Base-by-base conservation (phyloP, 2,329 filamentous ascomycete genomes). In the Ophiostoma australiae region DNA sequence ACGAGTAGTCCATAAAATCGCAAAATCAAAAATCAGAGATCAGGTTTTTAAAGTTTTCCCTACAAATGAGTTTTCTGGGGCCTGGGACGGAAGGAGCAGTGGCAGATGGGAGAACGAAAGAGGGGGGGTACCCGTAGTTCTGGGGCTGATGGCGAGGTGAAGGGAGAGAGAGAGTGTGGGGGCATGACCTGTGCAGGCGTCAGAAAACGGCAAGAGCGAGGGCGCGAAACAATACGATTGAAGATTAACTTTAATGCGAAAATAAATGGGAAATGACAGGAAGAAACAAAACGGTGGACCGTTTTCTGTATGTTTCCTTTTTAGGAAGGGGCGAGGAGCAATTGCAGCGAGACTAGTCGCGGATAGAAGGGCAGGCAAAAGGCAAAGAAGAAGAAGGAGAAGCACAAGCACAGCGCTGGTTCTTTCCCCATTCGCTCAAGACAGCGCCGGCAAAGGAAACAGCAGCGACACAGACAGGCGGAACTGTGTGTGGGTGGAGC, bases 11-110 rank as follows among this genome's bases (percentile, higher is more conserved):
- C 41, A 44, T 44, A 44, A 44, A 44, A 48, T 13, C 31, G 67
- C 39, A 13, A 41, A 41, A 3, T 41, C 15, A 41, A 39, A 48
- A 48, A 48, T 27, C 39, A 69, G 55, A 61, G 66, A 69, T 63
- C 71, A 70, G 69, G 69, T 72, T 72, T 71, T 68, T 67, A 65
- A 68, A 44, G 63, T 58, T 72, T 39, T 63, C 37, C 48, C 63
- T 72, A 63, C 58, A 35, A 67, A 35, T 37, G 58, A n/a, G 67
- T 72, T 63, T 69, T 67, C 66, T 69, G 44, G 69, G 69, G 65
- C 13, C 68, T 35, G 23, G 23, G 52, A 33, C 35, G 61, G 61
- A 69, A 63, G 48, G 70, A 63, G 58, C 58, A 63, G 31, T 37
- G 33, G 33, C 52, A 58, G 52, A 27, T 58, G 52, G 11, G 8